Evolutionary conservation across 257 asterid species (phyloP), one percentile per base, ranked within the genome.

Genomic region (Salvia hispanica): DNA sequence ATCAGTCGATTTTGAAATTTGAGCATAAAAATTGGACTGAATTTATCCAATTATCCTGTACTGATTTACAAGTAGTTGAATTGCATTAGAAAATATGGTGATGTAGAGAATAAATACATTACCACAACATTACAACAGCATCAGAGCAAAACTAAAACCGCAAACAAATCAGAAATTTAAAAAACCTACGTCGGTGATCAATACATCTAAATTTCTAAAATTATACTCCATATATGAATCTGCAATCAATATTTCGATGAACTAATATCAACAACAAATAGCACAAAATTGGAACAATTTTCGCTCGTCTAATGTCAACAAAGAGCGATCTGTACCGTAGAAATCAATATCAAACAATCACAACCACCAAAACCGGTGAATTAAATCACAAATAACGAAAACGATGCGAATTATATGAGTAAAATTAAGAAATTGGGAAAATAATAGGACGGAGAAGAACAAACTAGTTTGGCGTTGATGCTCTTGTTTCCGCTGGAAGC

Each of bases 401-500:
- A n/a, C n/a, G n/a, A n/a, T n/a, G n/a, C n/a, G n/a, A n/a, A n/a
- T n/a, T n/a, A n/a, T n/a, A n/a, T n/a, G n/a, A 14, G 4, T 4
- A 7, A 45, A 72, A 18, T 0, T 4, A 42, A 40, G 64, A 7
- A 18, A 33, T 47, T 21, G 25, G 25, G 3, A 18, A 2, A n/a
- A 50, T 7, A 3, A 46, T 16, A n/a, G 16, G 33, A 37, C 4
- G 61, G 51, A 39, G 65, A 69, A 70, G 64, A n/a, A 61, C 66
- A 21, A 28, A 86, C 93, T 83, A 86, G 84, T 75, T 86, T 86
- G 78, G 93, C 90, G 81, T 84, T 86, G 78, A 86, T 69, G 83
- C 75, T 82, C 75, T 84, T 82, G 85, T 84, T 84, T 73, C 88
- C 93, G 76, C 85, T 82, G 75, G 86, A 82, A 44, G 93, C 90